A percentile compares a stretch with the other conserved stretches of the same genome.
phyloP scores from a whole-genome alignment of 257 asterid genomes.

The Przewalskia tangutica region DNA sequence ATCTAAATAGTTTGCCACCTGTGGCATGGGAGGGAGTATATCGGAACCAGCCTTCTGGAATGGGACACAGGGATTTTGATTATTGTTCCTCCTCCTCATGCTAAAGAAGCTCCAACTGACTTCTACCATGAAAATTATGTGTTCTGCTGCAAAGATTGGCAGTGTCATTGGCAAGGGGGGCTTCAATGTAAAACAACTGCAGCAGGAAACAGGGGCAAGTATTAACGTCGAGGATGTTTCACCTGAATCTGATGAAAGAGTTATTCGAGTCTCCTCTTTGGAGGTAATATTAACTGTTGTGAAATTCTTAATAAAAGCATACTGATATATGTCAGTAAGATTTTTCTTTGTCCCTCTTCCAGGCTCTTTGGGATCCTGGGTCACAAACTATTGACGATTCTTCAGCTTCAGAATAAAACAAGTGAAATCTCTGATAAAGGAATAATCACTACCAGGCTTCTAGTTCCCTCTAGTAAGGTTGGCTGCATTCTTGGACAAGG shows the following conservation, averaged over 20 bases:
- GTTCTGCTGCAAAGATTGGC: slow-evolving; percentile 59
- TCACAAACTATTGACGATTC: slow-evolving; percentile 61
- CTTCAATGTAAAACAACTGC: slow-evolving; percentile 42
- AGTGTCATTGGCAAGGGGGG: slow-evolving; percentile 85
- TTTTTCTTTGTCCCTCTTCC: slow-evolving; percentile 13
- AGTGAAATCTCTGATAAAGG: slow-evolving; percentile 55
- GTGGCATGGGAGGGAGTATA: slow-evolving; percentile 26
- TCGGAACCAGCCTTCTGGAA: slow-evolving; percentile 31
- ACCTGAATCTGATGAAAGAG: slow-evolving; percentile 49
- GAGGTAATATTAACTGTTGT: slow-evolving; percentile 37
- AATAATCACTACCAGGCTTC: slow-evolving; percentile 53
- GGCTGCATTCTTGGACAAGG: slow-evolving; percentile 86
- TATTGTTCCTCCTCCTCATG: slow-evolving; percentile 32
- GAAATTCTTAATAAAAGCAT: slow-evolving; percentile 4
- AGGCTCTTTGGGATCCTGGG: slow-evolving; percentile 49
- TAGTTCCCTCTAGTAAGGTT: slow-evolving; percentile 69
- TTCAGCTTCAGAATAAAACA: slow-evolving; percentile 54
- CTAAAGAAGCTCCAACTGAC: slow-evolving; percentile 38
- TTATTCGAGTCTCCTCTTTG: slow-evolving; percentile 47
- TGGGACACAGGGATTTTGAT: slow-evolving; percentile 32
- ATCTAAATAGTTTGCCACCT: slow-evolving; percentile 30
- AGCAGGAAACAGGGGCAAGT: slow-evolving; percentile 61
- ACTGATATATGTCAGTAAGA: slow-evolving; percentile 15
- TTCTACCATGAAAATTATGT: slow-evolving; percentile 55
- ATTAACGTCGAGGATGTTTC: slow-evolving; percentile 45